Conservation (phyloP, 2,329 filamentous ascomycete species). For the Trichoderma oligosporum region DNA sequence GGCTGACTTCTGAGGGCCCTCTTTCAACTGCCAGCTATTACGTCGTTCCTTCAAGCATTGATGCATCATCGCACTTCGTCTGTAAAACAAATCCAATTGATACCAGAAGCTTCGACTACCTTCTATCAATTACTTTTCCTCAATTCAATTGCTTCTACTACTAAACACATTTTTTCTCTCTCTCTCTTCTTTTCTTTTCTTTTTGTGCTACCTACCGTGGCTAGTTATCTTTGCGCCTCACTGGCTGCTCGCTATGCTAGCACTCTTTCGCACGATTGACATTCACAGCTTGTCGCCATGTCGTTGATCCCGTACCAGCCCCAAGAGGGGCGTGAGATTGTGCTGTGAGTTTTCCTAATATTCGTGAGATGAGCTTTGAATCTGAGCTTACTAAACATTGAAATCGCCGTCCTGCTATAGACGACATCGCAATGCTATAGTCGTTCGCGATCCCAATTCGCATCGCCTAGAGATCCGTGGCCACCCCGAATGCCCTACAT, state of each 20-base stretch:
- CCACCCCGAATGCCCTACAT: slow-evolving; percentile 83
- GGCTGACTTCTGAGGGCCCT: too few species aligned
- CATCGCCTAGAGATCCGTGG: slow-evolving; percentile 78
- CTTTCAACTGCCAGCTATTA: too few species aligned
- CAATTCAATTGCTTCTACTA: neutral
- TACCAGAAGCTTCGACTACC: slow-evolving; percentile 6
- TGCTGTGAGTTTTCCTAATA: slow-evolving; percentile 70
- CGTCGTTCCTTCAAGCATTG: too few species aligned
- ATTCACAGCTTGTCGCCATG: slow-evolving; percentile 35
- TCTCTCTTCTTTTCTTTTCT: neutral
- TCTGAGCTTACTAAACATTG: neutral
- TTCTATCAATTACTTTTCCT: neutral
- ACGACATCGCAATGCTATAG: slow-evolving; percentile 87
- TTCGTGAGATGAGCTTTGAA: too few species aligned
- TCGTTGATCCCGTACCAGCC: slow-evolving; percentile 75
- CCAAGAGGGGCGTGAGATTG: slow-evolving; percentile 71
- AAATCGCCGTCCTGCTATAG: slow-evolving; percentile 45
- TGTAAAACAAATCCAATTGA: neutral
- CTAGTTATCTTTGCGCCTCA: neutral
- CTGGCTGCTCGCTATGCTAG: slow-evolving; percentile 23
- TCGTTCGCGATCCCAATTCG: slow-evolving; percentile 82
- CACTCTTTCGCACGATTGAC: slow-evolving; percentile 21
- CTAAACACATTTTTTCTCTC: neutral
- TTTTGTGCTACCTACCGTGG: neutral
- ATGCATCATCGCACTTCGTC: neutral